phyloP scores from a whole-genome alignment of 1,284 basidiomycete species.

The Papiliotrema terrestris region DNA sequence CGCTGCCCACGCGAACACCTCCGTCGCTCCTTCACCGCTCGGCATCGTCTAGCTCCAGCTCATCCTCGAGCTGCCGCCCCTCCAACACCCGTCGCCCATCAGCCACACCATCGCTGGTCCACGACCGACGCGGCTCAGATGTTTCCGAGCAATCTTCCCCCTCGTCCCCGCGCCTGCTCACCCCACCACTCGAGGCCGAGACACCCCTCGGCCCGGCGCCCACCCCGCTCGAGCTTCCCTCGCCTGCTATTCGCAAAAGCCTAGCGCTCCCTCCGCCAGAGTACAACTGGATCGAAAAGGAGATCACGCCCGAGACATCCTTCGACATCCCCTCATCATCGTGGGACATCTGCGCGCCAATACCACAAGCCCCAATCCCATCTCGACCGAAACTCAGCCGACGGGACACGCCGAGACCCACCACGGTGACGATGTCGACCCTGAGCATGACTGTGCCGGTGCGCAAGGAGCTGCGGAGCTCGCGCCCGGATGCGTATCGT shows the following conservation, averaged over 20 bases:
- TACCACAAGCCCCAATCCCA: neutral
- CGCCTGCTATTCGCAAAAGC: neutral
- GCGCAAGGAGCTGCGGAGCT: neutral
- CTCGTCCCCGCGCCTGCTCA: neutral
- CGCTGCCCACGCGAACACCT: conserved; percentile 18
- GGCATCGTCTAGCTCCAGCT: conserved; percentile 4
- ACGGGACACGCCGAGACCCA: conserved; percentile 7
- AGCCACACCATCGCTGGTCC: neutral
- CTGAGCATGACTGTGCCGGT: neutral
- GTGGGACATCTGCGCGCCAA: neutral
- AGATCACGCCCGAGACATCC: conserved; percentile 1
- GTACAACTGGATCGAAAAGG: conserved; percentile 10
- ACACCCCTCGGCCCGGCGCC: neutral
- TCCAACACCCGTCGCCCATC: neutral
- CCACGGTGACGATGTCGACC: neutral
- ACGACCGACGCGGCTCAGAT: neutral
- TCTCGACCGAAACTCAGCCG: conserved; percentile 7
- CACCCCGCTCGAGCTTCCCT: conserved; percentile 2
- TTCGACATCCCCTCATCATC: neutral
- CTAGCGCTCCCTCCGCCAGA: conserved; percentile 4
- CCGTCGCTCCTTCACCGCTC: conserved; percentile 27
- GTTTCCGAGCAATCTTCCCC: neutral
- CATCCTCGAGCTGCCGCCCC: neutral
- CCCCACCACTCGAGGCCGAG: neutral
- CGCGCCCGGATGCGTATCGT: neutral